A percentile compares a stretch with the other conserved stretches of the same genome.
These are phyloP conservation scores for Calonectria ilicicola DNA, from an alignment of 2,329 filamentous ascomycete genomes.

Conservation along the genomic window DNA sequence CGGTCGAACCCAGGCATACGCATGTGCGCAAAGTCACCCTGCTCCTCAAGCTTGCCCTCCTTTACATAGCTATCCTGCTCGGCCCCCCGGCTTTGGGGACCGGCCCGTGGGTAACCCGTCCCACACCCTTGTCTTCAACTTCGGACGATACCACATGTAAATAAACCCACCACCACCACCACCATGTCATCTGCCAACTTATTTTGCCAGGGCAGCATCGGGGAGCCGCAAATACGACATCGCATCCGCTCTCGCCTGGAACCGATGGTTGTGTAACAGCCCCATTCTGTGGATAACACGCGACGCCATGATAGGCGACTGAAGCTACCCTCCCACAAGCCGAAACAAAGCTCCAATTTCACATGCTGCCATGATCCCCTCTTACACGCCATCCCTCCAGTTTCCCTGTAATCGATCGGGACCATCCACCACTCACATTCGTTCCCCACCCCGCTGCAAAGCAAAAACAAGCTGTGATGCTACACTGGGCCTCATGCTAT, in stretches of 20 bases:
- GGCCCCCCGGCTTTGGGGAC: background rate
- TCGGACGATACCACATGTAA: conserved; percentile 3
- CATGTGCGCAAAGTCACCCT: conserved; percentile 11
- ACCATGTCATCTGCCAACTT: conserved; percentile 6
- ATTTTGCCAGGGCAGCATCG: conserved; percentile 7
- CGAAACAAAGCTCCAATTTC: background rate
- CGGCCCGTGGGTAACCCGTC: conserved; percentile 22
- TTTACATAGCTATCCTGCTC: background rate
- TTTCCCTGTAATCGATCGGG: conserved; percentile 2
- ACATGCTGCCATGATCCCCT: background rate
- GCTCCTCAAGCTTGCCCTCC: background rate
- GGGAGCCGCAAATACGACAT: conserved; percentile 7
- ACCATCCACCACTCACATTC: background rate
- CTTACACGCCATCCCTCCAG: background rate
- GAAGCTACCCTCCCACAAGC: background rate
- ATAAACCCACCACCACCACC: background rate
- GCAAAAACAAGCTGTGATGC: background rate
- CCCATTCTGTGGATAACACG: conserved; percentile 1
- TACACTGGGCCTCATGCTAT: background rate
- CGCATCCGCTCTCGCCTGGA: conserved; percentile 3
- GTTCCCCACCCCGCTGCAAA: background rate
- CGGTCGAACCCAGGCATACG: conserved; percentile 7
- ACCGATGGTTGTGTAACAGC: conserved; percentile 6
- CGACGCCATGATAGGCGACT: background rate
- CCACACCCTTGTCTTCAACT: background rate